Conservation (phyloP, 148 eudicot genomes). For the Rhododendron molle region DNA sequence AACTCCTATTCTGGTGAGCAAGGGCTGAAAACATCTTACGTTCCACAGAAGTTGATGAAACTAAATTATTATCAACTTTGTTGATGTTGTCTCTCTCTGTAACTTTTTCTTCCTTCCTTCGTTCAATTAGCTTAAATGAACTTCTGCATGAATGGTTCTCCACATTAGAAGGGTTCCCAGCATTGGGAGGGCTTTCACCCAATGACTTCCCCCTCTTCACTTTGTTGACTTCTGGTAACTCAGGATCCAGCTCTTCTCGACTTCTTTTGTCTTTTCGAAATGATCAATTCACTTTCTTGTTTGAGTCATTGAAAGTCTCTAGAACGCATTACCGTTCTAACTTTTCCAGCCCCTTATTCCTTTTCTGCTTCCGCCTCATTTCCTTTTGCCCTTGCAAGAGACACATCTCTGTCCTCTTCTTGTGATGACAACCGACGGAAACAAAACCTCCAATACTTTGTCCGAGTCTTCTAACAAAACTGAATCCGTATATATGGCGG, state of each 20-base stretch:
- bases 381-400: neutral
- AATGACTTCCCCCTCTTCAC: conserved; percentile 11
- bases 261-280: conserved; percentile 1
- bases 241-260: conserved; percentile 11
- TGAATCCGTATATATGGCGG: neutral
- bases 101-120: conserved; percentile 17
- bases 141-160: conserved; percentile 9
- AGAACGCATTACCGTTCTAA: too few species aligned
- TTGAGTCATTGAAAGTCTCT: too few species aligned
- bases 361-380: neutral
- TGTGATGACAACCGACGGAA: neutral
- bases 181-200: conserved; percentile 15
- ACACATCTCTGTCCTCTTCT: neutral
- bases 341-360: neutral
- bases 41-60: conserved; percentile 11
- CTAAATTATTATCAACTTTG: conserved; percentile 13
- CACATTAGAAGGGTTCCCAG: conserved; percentile 8
- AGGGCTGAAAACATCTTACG: conserved; percentile 13
- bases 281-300: neutral
- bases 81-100: conserved; percentile 17
- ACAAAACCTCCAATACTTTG: neutral
- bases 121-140: conserved; percentile 8
- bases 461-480: neutral
- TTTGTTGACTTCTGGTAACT: conserved; percentile 14
- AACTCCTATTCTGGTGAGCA: conserved; percentile 8